Conservation (phyloP, 306 rosid species). For the Cicer judaicum region DNA sequence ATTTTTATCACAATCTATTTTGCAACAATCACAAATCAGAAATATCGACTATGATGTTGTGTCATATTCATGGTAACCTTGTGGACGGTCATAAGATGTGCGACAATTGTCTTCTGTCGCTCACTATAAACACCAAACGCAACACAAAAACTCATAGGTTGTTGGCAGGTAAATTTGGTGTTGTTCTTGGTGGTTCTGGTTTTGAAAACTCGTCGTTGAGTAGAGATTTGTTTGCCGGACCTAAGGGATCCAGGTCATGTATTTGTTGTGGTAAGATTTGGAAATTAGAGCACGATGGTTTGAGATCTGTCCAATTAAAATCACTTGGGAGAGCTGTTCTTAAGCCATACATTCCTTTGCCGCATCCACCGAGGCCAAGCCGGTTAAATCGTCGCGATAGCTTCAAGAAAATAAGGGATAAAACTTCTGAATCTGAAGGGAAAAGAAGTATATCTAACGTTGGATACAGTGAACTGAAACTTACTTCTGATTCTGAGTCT, state of each 20-base stretch:
- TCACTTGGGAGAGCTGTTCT: constrained; percentile 49
- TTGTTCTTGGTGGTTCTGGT: constrained; percentile 54
- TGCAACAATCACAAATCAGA: constrained; percentile 72
- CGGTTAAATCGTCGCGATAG: constrained; percentile 48
- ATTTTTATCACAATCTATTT: constrained; percentile 56
- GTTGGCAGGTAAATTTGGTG: constrained; percentile 60
- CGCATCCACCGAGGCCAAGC: constrained; percentile 52
- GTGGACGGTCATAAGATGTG: constrained; percentile 68
- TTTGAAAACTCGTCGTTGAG: constrained; percentile 42
- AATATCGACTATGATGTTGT: constrained; percentile 62
- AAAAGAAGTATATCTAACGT: constrained; percentile 46
- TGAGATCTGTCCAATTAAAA: constrained; percentile 52
- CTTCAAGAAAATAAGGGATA: constrained; percentile 58
- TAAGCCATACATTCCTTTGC: constrained; percentile 64
- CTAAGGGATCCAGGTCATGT: constrained; percentile 51
- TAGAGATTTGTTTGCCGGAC: constrained; percentile 45
- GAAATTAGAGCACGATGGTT: constrained; percentile 52
- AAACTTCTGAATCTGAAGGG: constrained; percentile 51
- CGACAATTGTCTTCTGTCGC: constrained; percentile 68
- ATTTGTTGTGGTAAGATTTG: constrained; percentile 64
- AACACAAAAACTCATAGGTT: constrained; percentile 52
- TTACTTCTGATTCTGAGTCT: constrained; percentile 73
- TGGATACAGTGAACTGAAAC: constrained; percentile 63
- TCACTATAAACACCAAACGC: constrained; percentile 42
- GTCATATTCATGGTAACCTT: constrained; percentile 60